Conservation (phyloP, 164 flowering plant species). For the Piper longum region DNA sequence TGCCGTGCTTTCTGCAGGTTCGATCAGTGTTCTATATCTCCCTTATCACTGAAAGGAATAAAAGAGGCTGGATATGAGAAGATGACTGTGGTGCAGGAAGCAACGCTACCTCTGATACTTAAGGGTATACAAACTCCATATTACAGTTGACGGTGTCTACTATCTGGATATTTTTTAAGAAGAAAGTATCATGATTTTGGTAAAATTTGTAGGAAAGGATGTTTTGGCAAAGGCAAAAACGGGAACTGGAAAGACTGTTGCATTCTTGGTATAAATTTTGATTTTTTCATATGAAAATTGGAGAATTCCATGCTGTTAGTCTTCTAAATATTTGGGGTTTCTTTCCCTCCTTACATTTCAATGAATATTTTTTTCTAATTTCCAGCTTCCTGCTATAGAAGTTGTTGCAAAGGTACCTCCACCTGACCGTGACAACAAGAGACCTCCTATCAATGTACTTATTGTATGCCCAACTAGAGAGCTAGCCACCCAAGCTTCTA, state of each 20-base stretch:
- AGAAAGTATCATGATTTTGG: too few species aligned
- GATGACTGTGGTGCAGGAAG: constrained; percentile 94
- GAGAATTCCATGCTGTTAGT: background rate
- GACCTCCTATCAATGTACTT: constrained; percentile 71
- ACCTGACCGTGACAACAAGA: constrained; percentile 48
- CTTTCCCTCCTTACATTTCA: background rate
- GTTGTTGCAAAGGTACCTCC: constrained; percentile 50
- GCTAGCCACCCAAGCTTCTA: constrained; percentile 89
- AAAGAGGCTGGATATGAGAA: constrained; percentile 88
- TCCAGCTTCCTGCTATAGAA: constrained; percentile 97
- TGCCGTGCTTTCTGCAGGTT: constrained; percentile 36
- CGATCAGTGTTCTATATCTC: constrained; percentile 72
- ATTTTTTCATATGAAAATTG: background rate
- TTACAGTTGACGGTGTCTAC: background rate
- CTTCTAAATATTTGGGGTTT: background rate
- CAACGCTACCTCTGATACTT: constrained; percentile 85
- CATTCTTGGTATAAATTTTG: constrained; percentile 60
- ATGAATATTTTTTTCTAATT: background rate
- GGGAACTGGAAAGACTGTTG: constrained; percentile 99
- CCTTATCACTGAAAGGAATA: constrained; percentile 68
- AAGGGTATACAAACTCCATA: constrained; percentile 34
- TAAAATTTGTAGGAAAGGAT: constrained; percentile 64
- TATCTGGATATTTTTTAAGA: too few species aligned
- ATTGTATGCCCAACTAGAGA: constrained; percentile 96
- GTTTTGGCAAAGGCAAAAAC: constrained; percentile 95